phyloP scores from a whole-genome alignment of 1,139 yeast species.

The Diutina catenulata region DNA sequence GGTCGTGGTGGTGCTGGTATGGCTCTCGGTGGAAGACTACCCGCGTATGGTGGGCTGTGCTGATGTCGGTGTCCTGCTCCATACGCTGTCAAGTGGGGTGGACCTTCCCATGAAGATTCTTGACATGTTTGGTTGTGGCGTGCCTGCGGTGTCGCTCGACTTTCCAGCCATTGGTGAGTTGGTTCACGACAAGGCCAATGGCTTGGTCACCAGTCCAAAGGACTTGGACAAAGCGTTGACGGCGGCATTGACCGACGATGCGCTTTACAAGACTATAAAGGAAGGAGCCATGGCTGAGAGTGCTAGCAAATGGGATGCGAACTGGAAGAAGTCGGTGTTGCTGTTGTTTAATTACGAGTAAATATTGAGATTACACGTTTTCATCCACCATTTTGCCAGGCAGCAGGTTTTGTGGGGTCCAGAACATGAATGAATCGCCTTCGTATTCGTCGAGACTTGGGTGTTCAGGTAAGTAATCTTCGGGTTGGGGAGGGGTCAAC shows the following conservation, averaged over 20 bases:
- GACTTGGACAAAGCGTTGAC: conserved; percentile 42
- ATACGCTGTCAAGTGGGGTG: conserved; percentile 82
- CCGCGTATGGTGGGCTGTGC: conserved; percentile 67
- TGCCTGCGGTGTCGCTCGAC: conserved; percentile 73
- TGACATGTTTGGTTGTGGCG: conserved; percentile 92
- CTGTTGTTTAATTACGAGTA: not conserved
- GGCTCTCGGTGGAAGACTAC: conserved; percentile 76
- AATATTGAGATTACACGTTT: too few relatives aligned
- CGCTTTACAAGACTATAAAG: conserved; percentile 27
- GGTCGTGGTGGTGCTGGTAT: conserved; percentile 49
- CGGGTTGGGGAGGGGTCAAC: conserved; percentile 4
- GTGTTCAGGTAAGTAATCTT: conserved; percentile 39
- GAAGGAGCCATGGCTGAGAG: conserved; percentile 67
- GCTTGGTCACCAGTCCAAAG: conserved; percentile 22
- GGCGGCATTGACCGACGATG: conserved; percentile 31
- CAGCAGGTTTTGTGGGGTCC: conserved; percentile 23
- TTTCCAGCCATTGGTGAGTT: conserved; percentile 66
- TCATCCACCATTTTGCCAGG: conserved; percentile 7
- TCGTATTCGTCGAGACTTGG: conserved; percentile 31
- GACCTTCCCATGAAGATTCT: conserved; percentile 97
- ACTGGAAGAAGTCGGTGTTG: conserved; percentile 39
- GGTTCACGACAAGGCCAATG: conserved; percentile 36
- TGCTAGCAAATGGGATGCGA: conserved; percentile 56
- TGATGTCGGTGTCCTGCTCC: conserved; percentile 83
- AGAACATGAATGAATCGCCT: conserved; percentile 37